Base-by-base conservation (phyloP, 2,329 filamentous ascomycete genomes). In the Zymoseptoria brevis region DNA sequence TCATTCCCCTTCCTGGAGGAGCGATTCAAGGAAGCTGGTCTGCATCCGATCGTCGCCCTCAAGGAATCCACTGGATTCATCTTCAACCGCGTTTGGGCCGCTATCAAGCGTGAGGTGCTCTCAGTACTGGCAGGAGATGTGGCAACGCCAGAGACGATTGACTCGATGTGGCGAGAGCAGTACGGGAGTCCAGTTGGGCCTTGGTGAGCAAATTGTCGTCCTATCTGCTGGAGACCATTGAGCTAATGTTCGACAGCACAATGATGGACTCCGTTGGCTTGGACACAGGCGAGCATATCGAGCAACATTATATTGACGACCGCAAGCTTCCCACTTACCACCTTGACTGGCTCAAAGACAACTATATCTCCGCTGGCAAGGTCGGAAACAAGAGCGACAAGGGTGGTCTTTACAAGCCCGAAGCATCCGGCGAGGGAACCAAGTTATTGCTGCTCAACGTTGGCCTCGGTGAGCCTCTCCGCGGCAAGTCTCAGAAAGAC, bases 11-110 rank as follows among this genome's bases (percentile, higher is more conserved):
- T 81, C 60, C 61, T 83, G 50, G 70, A 70, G 2, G 69, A 76
- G 16, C 69, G 73, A 41, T 74, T 74, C 2, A 64, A 66, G 19
- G 75, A 76, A n/a, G 73, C 71, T 2, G 79, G 74, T 0, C 74
- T 76, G 30, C 65, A 72, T 2, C 79, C 79, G 0, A 74, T 75
- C 21, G 66, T 74, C 4, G 79, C 79, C 0, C 64, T 72, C 6
- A 78, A 76, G 54, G 76, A 83, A 61, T 81, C 79, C 0, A 81
- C 80, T 0, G 78, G 81, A 0, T 79, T 83, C 61, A 78, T 84
- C 41, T 80, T 82, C 64, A 83, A 83, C 57, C 77, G 81, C 0
- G 67, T 83, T 0, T 84, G 81, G 81, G 81, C 81, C 0, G 81
- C 81, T 0, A 74, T 83, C 16, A 83, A 83, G 67, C 73, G 81